Conservation (phyloP, 495 filamentous ascomycete genomes). For the Hyaloscypha finlandica region DNA sequence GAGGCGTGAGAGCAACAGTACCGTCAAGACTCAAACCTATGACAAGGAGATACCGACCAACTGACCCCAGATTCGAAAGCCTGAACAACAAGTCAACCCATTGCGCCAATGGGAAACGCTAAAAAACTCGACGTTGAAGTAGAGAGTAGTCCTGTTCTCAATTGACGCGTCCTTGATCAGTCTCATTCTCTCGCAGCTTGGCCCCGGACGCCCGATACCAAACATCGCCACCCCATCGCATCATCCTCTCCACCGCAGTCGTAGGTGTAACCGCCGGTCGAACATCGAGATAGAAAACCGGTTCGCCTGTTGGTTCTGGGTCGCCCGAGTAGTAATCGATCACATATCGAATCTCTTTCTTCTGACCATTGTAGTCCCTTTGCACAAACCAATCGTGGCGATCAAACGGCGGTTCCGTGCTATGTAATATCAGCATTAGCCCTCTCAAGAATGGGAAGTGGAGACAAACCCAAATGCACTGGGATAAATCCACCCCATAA, state of each 20-base stretch:
- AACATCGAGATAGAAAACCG: constrained; percentile 97
- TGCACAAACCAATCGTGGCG: constrained; percentile 96
- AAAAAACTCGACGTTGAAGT: background rate
- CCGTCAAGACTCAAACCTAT: constrained; percentile 6
- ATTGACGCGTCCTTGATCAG: constrained; percentile 8
- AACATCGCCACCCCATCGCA: constrained; percentile 90
- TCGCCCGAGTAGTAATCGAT: constrained; percentile 96
- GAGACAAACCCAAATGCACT: constrained; percentile 66
- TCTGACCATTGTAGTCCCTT: constrained; percentile 58
- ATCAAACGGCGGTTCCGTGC: constrained; percentile 88
- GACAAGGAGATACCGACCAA: constrained; percentile 6
- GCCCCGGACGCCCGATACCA: constrained; percentile 89
- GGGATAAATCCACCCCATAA: constrained; percentile 79
- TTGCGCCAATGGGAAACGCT: background rate
- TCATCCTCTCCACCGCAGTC: constrained; percentile 75
- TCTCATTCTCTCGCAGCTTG: constrained; percentile 46
- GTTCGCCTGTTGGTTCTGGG: constrained; percentile 85
- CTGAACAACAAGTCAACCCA: background rate
- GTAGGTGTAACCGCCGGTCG: constrained; percentile 83
- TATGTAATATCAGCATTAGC: constrained; percentile 34
- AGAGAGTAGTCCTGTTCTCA: background rate
- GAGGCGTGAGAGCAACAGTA: background rate
- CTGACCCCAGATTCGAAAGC: background rate
- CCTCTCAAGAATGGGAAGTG: background rate
- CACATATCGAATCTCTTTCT: constrained; percentile 85